Evolutionary conservation across 2,329 filamentous ascomycete species (phyloP).

Genomic region (Scortechinia acanthostroma): DNA sequence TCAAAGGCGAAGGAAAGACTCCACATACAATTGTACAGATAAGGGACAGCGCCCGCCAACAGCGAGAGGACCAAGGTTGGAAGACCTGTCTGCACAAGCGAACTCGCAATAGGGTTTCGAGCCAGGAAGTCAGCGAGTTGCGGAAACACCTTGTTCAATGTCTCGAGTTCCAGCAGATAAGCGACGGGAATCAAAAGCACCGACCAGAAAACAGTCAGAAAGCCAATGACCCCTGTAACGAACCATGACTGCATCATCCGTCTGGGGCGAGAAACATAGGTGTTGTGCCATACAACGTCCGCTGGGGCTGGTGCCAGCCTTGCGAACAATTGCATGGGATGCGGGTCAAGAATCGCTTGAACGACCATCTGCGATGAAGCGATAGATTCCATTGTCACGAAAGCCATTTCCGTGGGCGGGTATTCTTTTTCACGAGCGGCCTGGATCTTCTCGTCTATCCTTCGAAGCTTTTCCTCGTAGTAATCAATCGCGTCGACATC

Average conservation of each 20-base stretch:
- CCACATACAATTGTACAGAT: conserved; percentile 73
- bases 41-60: conserved; percentile 83
- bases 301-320: conserved; percentile 80
- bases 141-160: conserved; percentile 69
- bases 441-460: conserved; percentile 69
- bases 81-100: conserved; percentile 78
- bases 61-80: conserved; percentile 81
- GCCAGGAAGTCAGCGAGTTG: conserved; percentile 61
- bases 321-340: conserved; percentile 77
- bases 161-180: conserved; percentile 72
- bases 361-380: conserved; percentile 91
- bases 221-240: conserved; percentile 74
- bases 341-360: conserved; percentile 85
- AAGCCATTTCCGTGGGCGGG: conserved; percentile 73
- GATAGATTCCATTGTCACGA: conserved; percentile 95
- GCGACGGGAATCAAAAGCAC: conserved; percentile 74
- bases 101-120: conserved; percentile 61
- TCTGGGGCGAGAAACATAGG: conserved; percentile 69
- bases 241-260: conserved; percentile 75
- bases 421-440: conserved; percentile 70
- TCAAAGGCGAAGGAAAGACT: not conserved
- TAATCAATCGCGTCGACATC: conserved; percentile 89
- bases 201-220: conserved; percentile 85
- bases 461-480: conserved; percentile 77
- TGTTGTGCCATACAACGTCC: conserved; percentile 93